Conservation (phyloP, 129 eudicot species). For the Pulicaria dysenterica region DNA sequence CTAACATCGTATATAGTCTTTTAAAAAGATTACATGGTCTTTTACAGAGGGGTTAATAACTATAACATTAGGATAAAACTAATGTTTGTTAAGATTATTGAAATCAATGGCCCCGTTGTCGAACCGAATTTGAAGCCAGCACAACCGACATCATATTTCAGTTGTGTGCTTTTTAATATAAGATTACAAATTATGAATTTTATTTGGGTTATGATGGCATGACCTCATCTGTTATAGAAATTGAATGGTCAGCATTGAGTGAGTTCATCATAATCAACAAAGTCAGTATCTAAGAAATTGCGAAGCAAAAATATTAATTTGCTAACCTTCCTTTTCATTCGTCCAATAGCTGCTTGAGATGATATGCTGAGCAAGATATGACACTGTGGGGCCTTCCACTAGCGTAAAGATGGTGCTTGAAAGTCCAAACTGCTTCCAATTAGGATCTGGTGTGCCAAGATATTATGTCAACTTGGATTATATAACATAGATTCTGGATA, state of each 20-base stretch:
- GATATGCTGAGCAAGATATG: constrained; percentile 27
- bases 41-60: background rate
- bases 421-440: constrained; percentile 35
- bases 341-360: constrained; percentile 17
- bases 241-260: background rate
- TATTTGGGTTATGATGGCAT: background rate
- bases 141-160: background rate
- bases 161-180: background rate
- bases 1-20: too few species aligned
- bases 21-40: background rate
- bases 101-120: background rate
- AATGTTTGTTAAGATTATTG: background rate
- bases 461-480: constrained; percentile 38
- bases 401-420: constrained; percentile 33
- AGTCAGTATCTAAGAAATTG: background rate
- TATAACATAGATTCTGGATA: constrained; percentile 39
- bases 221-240: background rate
- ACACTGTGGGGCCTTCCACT: constrained; percentile 32
- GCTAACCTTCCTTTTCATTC: background rate
- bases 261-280: too few species aligned
- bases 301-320: background rate
- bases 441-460: constrained; percentile 38
- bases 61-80: background rate
- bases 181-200: background rate
- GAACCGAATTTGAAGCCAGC: background rate